phyloP scores from a whole-genome alignment of 1,284 basidiomycete species.

The Cryptococcus amylolentus region DNA sequence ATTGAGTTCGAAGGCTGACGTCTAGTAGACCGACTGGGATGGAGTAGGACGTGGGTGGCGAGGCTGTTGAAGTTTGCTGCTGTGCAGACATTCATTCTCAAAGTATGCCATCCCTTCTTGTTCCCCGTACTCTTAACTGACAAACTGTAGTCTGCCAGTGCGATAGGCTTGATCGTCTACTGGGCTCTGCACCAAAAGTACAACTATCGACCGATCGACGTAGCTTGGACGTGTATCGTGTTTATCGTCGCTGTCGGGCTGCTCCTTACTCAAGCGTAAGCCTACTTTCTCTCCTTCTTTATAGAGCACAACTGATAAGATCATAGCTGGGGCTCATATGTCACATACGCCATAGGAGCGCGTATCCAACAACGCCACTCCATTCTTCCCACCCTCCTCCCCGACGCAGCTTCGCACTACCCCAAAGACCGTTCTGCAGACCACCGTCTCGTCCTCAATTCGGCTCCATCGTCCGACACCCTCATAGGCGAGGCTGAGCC shows the following conservation, averaged over 20 bases:
- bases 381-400: no score
- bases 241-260: conserved; percentile 25
- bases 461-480: no score
- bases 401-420: no score
- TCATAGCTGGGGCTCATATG: conserved; percentile 23
- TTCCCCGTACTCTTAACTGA: not conserved
- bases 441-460: no score
- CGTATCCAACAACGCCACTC: not conserved
- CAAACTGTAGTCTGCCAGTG: conserved; percentile 15
- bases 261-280: conserved; percentile 25
- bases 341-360: conserved; percentile 21
- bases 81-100: conserved; percentile 25
- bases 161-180: conserved; percentile 24
- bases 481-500: no score
- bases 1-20: not conserved
- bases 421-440: no score
- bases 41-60: conserved; percentile 11
- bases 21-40: conserved; percentile 24
- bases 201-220: conserved; percentile 18
- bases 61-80: conserved; percentile 23
- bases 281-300: not conserved
- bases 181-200: conserved; percentile 27
- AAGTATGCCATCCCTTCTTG: conserved; percentile 9
- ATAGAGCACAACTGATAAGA: not conserved
- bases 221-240: conserved; percentile 21